These are phyloP conservation scores for Phytophthora foliorum DNA, from an alignment of 352 stramenopile species.

Conservation along the genomic window DNA sequence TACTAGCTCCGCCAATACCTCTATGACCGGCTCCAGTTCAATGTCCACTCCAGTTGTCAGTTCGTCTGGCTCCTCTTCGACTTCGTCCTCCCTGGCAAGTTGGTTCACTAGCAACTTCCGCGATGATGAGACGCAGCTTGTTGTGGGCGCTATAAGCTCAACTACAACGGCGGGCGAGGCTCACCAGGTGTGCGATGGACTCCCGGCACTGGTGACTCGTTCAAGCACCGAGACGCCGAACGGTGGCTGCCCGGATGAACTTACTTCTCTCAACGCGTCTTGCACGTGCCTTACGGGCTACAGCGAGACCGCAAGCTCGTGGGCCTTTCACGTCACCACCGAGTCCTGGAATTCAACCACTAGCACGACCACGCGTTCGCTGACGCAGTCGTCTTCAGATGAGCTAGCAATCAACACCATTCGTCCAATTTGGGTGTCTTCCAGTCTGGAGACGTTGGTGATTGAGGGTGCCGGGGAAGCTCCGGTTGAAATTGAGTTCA, in stretches of 20 bases:
- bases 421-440: conserved; percentile 43
- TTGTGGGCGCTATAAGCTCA: conserved; percentile 25
- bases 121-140: conserved; percentile 49
- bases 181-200: conserved; percentile 39
- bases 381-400: conserved; percentile 35
- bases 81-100: conserved; percentile 23
- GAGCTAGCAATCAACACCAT: conserved; percentile 38
- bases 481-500: conserved; percentile 34
- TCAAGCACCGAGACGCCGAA: conserved; percentile 41
- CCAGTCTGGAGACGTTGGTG: conserved; percentile 37
- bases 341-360: conserved; percentile 29
- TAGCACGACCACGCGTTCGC: conserved; percentile 19
- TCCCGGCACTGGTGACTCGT: conserved; percentile 43
- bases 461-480: conserved; percentile 28
- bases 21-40: conserved; percentile 4
- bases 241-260: conserved; percentile 42
- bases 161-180: background rate
- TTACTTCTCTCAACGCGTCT: conserved; percentile 48
- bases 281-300: conserved; percentile 53
- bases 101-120: conserved; percentile 45
- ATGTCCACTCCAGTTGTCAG: conserved; percentile 4
- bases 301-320: conserved; percentile 29
- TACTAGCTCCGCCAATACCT: conserved; percentile 5
- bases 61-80: conserved; percentile 18
- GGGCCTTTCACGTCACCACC: conserved; percentile 38